phyloP scores from a whole-genome alignment of 2,329 filamentous ascomycete species.

The Aspergillus carbonarius region DNA sequence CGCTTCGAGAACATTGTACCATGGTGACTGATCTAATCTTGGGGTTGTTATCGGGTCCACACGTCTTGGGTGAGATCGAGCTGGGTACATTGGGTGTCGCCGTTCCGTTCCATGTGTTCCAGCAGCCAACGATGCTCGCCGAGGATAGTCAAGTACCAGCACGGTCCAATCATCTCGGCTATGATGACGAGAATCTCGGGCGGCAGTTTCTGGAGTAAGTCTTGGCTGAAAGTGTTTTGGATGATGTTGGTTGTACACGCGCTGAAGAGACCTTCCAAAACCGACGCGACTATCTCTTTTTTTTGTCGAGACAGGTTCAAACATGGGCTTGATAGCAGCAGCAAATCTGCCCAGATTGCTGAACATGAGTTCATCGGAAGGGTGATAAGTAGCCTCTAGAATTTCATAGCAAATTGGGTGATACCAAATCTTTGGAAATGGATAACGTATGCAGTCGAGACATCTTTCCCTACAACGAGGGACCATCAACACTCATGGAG shows the following conservation, averaged over 20 bases:
- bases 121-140: constrained; percentile 10
- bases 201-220: constrained; percentile 1
- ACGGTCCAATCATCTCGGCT: constrained; percentile 2
- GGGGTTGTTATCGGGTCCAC: too few species aligned
- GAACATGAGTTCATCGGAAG: background rate
- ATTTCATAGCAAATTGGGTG: constrained; percentile 3
- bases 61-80: background rate
- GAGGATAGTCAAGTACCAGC: constrained; percentile 14
- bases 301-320: background rate
- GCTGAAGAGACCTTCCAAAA: constrained; percentile 4
- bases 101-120: background rate
- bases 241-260: background rate
- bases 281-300: background rate
- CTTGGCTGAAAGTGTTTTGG: background rate
- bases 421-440: constrained; percentile 1
- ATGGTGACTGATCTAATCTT: constrained; percentile 15
- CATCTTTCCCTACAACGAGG: background rate
- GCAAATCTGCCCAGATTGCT: background rate
- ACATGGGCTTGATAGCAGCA: background rate
- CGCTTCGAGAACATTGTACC: constrained; percentile 17
- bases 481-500: background rate
- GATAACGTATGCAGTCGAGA: background rate
- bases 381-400: background rate
- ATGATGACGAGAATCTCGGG: background rate
- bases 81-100: background rate